Evolutionary conservation across 2,329 filamentous ascomycete species (phyloP), one percentile per base, ranked within the genome.

Genomic region (Fusarium heterosporum): DNA sequence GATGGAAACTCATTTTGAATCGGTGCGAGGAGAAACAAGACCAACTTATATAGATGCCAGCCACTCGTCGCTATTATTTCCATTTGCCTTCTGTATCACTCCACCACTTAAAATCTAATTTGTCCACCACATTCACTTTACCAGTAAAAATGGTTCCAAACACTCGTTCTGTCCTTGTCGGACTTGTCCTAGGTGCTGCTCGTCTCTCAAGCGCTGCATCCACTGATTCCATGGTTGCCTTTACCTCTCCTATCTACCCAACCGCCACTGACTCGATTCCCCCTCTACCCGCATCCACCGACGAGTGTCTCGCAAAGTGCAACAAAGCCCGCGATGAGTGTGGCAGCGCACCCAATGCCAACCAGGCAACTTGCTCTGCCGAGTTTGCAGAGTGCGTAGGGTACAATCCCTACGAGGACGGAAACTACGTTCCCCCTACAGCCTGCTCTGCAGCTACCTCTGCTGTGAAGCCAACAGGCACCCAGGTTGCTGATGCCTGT

Each of bases 121-220:
- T 9, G 9, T 7, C 16, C 16, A 17, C 2, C 9, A 25, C 47
- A 19, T 25, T 55, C n/a, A 2, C 29, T 55, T 12, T 17, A 12
- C 13, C 6, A 1, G 13, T 32, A 41, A 56, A 55, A 12, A 62
- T 62, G 59, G 19, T 62, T 1, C 19, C 57, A 26, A 62, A 56
- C 41, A 62, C 59, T 30, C 57, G 59, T 55, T 62, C 59, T 13
- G 4, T 62, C 17, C 4, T 62, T 28, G 12, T 62, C 11, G 49
- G 59, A 25, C 29, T 62, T 14, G 34, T 61, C 5, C 57, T 62
- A 10, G 39, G 49, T 8, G 49, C 59, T 3, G 59, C 42, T 6
- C 57, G 62, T 13, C 36, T 62, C 22, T 47, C 42, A 3, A 61
- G 16, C 8, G 59, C 59, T 6, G 17, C 49, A 3, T 30, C 56